Evolutionary conservation across 805 yeast species (phyloP).

Genomic region (Spathaspora hagerdaliae): DNA sequence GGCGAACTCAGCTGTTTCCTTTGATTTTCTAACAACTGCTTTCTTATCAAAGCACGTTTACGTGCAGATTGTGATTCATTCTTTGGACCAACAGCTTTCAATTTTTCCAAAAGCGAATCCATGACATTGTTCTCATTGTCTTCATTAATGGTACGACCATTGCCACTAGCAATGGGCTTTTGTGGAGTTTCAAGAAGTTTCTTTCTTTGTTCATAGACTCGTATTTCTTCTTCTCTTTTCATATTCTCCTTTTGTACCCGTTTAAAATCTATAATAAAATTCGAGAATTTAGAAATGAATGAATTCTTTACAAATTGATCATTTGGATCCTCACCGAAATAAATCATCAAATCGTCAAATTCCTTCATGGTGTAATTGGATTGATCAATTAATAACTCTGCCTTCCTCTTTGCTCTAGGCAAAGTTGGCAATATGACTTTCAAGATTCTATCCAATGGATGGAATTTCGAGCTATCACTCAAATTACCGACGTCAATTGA

Average conservation of each 20-base stretch:
- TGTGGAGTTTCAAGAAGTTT: conserved; percentile 49
- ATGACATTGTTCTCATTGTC: conserved; percentile 56
- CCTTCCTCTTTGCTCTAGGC: conserved; percentile 52
- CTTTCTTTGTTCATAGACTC: conserved; percentile 73
- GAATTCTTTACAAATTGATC: conserved; percentile 51
- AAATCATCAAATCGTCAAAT: conserved; percentile 57
- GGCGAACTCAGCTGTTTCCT: conserved; percentile 5
- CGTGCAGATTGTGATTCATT: conserved; percentile 79
- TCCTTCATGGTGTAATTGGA: conserved; percentile 46
- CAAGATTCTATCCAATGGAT: conserved; percentile 62
- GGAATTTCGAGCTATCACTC: conserved; percentile 58
- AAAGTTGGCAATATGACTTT: conserved; percentile 50
- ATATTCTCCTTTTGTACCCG: conserved; percentile 63
- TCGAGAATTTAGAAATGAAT: conserved; percentile 59
- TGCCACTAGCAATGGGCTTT: conserved; percentile 3
- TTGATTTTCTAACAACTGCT: conserved; percentile 44
- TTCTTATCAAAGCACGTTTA: conserved; percentile 72
- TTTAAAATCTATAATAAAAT: conserved; percentile 58
- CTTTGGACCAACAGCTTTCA: conserved; percentile 82
- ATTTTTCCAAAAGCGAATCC: conserved; percentile 81
- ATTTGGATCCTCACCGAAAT: conserved; percentile 69
- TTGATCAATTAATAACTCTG: conserved; percentile 48
- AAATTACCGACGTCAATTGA: conserved; percentile 61
- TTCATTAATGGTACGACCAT: conserved; percentile 17
- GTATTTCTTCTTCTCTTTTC: conserved; percentile 63